Percentiles rank a stretch among this genome's conserved stretches.
Evolutionary conservation across 768 basidiomycete species (phyloP).

Genomic region (Tulasnella sp.): DNA sequence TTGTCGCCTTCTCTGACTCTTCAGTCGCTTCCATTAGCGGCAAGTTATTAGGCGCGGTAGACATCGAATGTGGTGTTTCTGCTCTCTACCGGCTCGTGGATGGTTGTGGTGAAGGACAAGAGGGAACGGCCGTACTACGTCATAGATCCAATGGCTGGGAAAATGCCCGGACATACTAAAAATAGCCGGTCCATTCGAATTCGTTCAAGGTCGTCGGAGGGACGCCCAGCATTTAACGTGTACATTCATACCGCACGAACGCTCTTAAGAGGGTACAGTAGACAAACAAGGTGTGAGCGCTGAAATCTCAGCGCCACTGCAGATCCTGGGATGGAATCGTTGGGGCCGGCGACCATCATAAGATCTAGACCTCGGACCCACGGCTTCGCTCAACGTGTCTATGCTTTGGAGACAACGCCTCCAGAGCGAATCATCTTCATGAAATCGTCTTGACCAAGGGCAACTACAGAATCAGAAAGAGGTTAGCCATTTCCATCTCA

Average conservation of each 20-base stretch:
- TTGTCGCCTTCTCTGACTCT: not conserved
- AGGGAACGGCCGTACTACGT: too few species aligned
- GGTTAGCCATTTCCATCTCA: not conserved
- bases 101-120: not conserved
- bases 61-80: not conserved
- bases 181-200: too few species aligned
- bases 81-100: not conserved
- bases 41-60: not conserved
- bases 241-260: not conserved
- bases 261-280: not conserved
- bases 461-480: conserved; percentile 27
- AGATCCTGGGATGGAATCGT: not conserved
- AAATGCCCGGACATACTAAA: not conserved
- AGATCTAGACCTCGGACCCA: not conserved
- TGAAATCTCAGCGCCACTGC: not conserved
- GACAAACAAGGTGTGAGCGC: not conserved
- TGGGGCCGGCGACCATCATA: not conserved
- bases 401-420: conserved; percentile 54
- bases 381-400: not conserved
- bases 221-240: too few species aligned
- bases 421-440: conserved; percentile 76
- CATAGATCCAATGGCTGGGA: not conserved
- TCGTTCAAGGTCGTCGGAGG: too few species aligned
- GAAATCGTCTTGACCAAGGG: conserved; percentile 61
- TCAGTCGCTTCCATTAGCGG: not conserved